A percentile compares a stretch with the other conserved stretches of the same genome.
Conservation (phyloP, 257 asterid species). For the Jacaranda mimosifolia region DNA sequence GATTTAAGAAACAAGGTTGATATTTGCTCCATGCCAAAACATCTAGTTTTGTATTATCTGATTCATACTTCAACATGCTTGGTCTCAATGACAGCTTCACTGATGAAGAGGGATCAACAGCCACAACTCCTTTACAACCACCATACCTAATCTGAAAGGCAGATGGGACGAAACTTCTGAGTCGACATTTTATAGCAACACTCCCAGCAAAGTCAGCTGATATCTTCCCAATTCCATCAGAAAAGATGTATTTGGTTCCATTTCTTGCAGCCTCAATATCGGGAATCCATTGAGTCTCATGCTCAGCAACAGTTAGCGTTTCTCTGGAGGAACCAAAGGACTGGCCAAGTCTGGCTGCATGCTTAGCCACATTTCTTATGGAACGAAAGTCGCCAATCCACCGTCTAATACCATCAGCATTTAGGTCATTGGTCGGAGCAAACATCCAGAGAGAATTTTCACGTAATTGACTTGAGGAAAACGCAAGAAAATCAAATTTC, state of each 20-base stretch:
- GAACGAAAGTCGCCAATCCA: conserved; percentile 88
- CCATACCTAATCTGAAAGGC: conserved; percentile 91
- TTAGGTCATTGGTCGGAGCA: conserved; percentile 56
- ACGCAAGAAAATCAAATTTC: conserved; percentile 87
- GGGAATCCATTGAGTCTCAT: conserved; percentile 60
- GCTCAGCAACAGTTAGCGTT: conserved; percentile 57
- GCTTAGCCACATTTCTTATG: conserved; percentile 84
- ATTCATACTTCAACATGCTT: conserved; percentile 81
- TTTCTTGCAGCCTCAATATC: conserved; percentile 47
- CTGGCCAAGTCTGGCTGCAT: conserved; percentile 99
- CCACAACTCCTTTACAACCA: conserved; percentile 92
- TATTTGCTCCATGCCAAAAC: conserved; percentile 73
- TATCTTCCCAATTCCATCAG: conserved; percentile 96
- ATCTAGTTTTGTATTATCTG: conserved; percentile 66
- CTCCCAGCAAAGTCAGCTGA: conserved; percentile 66
- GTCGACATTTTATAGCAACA: conserved; percentile 80
- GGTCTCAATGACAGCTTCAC: conserved; percentile 69
- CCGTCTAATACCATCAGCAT: conserved; percentile 64
- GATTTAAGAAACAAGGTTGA: conserved; percentile 76
- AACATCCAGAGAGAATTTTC: conserved; percentile 96
- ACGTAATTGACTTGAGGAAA: conserved; percentile 88
- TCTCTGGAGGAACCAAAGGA: conserved; percentile 90
- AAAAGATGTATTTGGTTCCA: conserved; percentile 55
- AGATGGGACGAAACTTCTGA: conserved; percentile 61
- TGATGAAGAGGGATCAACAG: conserved; percentile 60